Evolutionary conservation across 768 basidiomycete genomes (phyloP), one percentile per base, ranked within the genome.

Genomic region (Lentinula sp.): DNA sequence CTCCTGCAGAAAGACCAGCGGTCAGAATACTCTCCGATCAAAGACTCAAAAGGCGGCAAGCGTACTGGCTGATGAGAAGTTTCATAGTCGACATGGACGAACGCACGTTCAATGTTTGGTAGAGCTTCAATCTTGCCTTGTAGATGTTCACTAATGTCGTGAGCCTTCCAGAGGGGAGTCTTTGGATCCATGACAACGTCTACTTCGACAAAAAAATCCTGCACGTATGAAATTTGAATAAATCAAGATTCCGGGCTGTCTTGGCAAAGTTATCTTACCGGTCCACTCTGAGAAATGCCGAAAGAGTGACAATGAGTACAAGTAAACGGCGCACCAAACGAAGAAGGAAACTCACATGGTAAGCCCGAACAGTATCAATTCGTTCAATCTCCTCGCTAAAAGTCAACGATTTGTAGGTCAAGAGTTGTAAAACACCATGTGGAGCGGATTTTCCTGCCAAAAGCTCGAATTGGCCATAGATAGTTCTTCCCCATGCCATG

Each of bases 71-170:
- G 21, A 60, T 60, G 59, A 7, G 48, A 39, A 18, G 89, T 89
- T 74, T 96, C 95, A 68, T 96, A 88, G 73, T 97, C 95, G 61
- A 96, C 91, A 69, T 97, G 95, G 28, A 97, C 93, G 71, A 95
- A 97, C 40, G 95, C 95, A 45, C 95, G 79, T 64, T 91, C 94
- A 49, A 97, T 94, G 65, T 92, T 89, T 2, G 93, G 93, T 43
- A 97, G 76, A 15, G 85, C 82, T 70, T 97, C 95, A 51, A 97
- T 86, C 75, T 91, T 92, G 69, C 93, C 91, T 69, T 94, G 92
- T 15, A 94, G 74, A 63, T 87, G 80, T 71, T 94, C 91, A 65
- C 88, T 88, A 62, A 93, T 68, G 70, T 94, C 92, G 70, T 94
- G 92, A 31, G 93, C 92, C 71, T 87, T 88, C 87, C 89, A 92